These are phyloP conservation scores for Ceratobasidium sp. DNA, from an alignment of 1,284 basidiomycete genomes.

Conservation along the genomic window DNA sequence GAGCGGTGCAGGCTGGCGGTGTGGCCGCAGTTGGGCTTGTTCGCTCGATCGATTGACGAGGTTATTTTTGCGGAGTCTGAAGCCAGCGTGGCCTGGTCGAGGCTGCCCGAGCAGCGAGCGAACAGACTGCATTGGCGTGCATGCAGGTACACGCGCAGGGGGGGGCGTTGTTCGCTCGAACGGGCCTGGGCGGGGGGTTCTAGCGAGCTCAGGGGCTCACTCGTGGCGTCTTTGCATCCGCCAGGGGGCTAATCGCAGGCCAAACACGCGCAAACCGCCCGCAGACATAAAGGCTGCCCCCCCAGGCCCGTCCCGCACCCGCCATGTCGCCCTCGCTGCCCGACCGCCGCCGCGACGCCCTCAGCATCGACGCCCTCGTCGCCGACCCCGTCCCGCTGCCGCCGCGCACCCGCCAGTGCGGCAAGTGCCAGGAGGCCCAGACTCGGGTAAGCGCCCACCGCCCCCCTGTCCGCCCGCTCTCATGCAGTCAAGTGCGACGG, in stretches of 20 bases:
- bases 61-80: too few species aligned
- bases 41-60: too few species aligned
- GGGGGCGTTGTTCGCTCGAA: conserved; percentile 3
- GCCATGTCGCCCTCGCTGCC: conserved; percentile 39
- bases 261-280: conserved; percentile 25
- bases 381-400: not conserved
- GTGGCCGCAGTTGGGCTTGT: too few species aligned
- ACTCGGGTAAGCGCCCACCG: conserved; percentile 4
- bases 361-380: conserved; percentile 35
- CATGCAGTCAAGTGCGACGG: conserved; percentile 25
- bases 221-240: too few species aligned
- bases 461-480: not conserved
- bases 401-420: conserved; percentile 21
- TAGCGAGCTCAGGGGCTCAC: conserved; percentile 29
- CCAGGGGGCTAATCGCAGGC: not conserved
- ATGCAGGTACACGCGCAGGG: not conserved
- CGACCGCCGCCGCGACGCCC: conserved; percentile 23
- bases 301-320: conserved; percentile 7
- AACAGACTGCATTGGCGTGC: too few species aligned
- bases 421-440: conserved; percentile 38
- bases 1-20: too few species aligned
- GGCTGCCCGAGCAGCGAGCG: too few species aligned
- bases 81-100: too few species aligned
- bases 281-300: conserved; percentile 30
- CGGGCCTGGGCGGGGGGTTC: conserved; percentile 10